Percentiles rank a stretch among this genome's conserved stretches.
phyloP scores from a whole-genome alignment of 768 basidiomycete species.

The Trametes villosa region DNA sequence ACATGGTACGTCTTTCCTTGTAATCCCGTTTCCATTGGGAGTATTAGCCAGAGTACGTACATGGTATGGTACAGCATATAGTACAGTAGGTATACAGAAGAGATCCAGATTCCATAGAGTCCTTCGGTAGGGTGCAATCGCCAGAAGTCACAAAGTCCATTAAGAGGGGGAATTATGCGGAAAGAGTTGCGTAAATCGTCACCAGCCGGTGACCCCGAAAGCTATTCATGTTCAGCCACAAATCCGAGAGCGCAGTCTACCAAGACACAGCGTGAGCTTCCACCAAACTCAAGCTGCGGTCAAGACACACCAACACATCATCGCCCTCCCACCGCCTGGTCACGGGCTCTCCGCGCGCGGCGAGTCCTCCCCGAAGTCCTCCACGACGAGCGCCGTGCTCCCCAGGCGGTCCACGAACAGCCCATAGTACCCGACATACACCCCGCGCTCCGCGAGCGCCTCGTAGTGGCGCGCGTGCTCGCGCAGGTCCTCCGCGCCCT shows the following conservation, averaged over 20 bases:
- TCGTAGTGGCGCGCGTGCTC: conserved; percentile 22
- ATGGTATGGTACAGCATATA: neutral
- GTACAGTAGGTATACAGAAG: conserved; percentile 1
- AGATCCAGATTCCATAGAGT: no score
- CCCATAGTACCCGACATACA: conserved; percentile 19
- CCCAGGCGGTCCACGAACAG: conserved; percentile 20
- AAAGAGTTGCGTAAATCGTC: no score
- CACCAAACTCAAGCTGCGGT: neutral
- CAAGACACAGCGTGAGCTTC: no score
- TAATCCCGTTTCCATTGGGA: no score
- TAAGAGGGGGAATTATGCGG: neutral
- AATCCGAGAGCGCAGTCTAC: no score
- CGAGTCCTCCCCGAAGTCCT: conserved; percentile 20
- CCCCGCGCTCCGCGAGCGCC: conserved; percentile 18
- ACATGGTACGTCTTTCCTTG: no score
- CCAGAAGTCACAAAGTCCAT: neutral
- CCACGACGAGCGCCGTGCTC: conserved; percentile 22
- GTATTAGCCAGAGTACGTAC: no score
- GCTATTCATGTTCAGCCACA: no score
- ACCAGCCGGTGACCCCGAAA: no score
- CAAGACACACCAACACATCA: neutral
- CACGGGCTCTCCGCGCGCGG: conserved; percentile 5
- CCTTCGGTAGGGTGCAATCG: no score
- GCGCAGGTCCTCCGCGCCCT: conserved; percentile 23
- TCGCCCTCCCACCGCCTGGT: neutral